phyloP scores from a whole-genome alignment of 148 eudicot genomes.

The Rhododendron molle region DNA sequence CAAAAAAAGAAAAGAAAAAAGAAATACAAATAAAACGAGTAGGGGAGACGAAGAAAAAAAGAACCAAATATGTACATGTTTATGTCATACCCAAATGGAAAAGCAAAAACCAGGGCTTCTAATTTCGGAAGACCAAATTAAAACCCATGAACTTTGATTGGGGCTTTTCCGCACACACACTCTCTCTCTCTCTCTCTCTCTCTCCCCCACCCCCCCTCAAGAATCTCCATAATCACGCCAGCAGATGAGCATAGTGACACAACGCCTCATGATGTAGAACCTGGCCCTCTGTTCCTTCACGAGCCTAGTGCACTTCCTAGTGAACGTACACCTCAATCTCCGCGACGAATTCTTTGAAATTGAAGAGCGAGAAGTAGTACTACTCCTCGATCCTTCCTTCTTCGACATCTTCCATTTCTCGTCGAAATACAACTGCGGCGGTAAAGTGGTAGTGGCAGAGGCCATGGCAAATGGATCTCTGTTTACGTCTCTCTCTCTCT shows the following conservation, averaged over 20 bases:
- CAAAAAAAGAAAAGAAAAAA: neutral
- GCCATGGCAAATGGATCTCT: conserved; percentile 17
- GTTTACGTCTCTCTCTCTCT: no score
- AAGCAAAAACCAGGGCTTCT: neutral
- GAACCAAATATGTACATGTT: conserved; percentile 12
- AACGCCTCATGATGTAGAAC: conserved; percentile 78
- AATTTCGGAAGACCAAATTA: neutral
- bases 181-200: neutral
- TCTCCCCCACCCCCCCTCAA: conserved; percentile 7
- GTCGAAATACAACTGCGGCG: conserved; percentile 29
- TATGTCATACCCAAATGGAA: conserved; percentile 24
- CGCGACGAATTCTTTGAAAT: conserved; percentile 29
- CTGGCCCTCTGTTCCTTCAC: conserved; percentile 83
- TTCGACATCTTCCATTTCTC: conserved; percentile 67
- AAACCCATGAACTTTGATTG: neutral
- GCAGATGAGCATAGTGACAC: conserved; percentile 78
- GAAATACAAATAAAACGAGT: neutral
- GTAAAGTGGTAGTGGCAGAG: neutral
- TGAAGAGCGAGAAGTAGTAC: conserved; percentile 21
- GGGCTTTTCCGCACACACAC: neutral
- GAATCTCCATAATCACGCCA: conserved; percentile 75
- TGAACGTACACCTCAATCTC: conserved; percentile 49
- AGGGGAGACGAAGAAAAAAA: neutral
- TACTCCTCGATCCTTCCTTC: conserved; percentile 44
- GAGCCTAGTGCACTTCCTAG: conserved; percentile 64